Base-by-base conservation (phyloP, 768 basidiomycete genomes). In the Macrolepiota albuminosa region DNA sequence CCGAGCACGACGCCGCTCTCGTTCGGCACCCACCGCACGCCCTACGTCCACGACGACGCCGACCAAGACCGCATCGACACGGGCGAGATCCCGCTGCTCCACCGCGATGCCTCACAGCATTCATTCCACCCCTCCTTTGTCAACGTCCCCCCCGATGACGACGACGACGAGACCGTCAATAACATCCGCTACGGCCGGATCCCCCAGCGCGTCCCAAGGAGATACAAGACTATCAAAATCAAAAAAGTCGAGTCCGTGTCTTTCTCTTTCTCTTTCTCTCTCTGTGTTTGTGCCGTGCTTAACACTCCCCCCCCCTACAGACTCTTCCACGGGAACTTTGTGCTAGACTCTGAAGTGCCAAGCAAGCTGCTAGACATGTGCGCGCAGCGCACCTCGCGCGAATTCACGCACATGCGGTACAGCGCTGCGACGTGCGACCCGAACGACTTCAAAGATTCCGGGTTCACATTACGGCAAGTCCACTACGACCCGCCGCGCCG, bases 401-500 rank as follows among this genome's bases (percentile, higher is more conserved):
- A 97, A 72, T 95, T 93, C 70, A 93, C 92, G 0, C 89, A 93
- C 73, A 95, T 98, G 94, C 86, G 96, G 5, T 98, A 98, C 74
- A 89, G 88, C 9, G 96, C 95, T 0, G 94, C 93, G 16, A 98
- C 96, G 0, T 95, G 92, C 74, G 95, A 98, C 72, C 96, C 96
- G 7, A 94, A 98, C 72, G 87, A 93, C 68, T 98, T 98, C 72
- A 81, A 87, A 67, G 77, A 85, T 31, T 73, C 83, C 11, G 86
- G 89, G 0, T 98, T 96, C 74, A 91, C 93, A 0, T 79, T 98
- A 7, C 85, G 96, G 2, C 95, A 96, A 71, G 81, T 85, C n/a
- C 84, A 92, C 66, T 95, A 96, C 71, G 91, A 95, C 66, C 94
- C 94, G 0, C 89, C 92, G 0, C 80, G 95, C 21, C 81, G 89